Percentiles rank a stretch among this genome's conserved stretches.
These are phyloP conservation scores for Ophiosphaerella narmari DNA, from an alignment of 2,329 filamentous ascomycete genomes.

Conservation along the genomic window DNA sequence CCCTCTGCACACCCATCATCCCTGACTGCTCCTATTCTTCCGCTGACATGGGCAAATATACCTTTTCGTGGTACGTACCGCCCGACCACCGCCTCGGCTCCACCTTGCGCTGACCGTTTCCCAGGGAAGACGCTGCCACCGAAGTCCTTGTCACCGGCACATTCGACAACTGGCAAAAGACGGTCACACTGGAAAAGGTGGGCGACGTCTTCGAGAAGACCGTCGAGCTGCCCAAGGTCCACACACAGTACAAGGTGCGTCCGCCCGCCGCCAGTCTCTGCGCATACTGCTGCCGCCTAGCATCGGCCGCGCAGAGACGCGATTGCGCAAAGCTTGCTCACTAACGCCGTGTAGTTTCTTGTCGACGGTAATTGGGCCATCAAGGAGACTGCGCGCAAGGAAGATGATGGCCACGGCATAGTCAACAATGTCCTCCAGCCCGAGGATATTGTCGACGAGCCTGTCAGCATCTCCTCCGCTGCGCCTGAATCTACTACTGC, in stretches of 20 bases:
- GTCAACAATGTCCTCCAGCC: conserved; percentile 89
- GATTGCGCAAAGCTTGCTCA: conserved; percentile 22
- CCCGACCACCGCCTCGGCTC: conserved; percentile 7
- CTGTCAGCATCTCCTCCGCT: conserved; percentile 65
- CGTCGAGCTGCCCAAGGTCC: conserved; percentile 71
- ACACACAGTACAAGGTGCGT: conserved; percentile 92
- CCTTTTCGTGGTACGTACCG: conserved; percentile 69
- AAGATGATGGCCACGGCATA: conserved; percentile 82
- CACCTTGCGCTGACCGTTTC: conserved; percentile 21
- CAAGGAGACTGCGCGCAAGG: conserved; percentile 78
- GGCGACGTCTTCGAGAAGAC: conserved; percentile 76
- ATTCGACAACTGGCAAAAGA: conserved; percentile 93
- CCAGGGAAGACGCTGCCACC: conserved; percentile 79
- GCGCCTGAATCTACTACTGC: conserved; percentile 74
- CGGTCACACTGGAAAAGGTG: conserved; percentile 77
- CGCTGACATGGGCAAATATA: conserved; percentile 66
- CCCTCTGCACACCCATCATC: conserved; percentile 14
- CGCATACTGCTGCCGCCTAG: conserved; percentile 4
- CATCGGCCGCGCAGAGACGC: neutral
- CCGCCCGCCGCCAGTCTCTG: neutral
- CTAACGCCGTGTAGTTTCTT: conserved; percentile 71
- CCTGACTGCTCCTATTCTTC: conserved; percentile 21
- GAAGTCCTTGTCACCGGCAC: conserved; percentile 95
- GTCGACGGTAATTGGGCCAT: conserved; percentile 90
- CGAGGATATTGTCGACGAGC: conserved; percentile 65